These are phyloP conservation scores for Cyclotella sp. DNA, from an alignment of 108 stramenopile genomes.

Conservation along the genomic window DNA sequence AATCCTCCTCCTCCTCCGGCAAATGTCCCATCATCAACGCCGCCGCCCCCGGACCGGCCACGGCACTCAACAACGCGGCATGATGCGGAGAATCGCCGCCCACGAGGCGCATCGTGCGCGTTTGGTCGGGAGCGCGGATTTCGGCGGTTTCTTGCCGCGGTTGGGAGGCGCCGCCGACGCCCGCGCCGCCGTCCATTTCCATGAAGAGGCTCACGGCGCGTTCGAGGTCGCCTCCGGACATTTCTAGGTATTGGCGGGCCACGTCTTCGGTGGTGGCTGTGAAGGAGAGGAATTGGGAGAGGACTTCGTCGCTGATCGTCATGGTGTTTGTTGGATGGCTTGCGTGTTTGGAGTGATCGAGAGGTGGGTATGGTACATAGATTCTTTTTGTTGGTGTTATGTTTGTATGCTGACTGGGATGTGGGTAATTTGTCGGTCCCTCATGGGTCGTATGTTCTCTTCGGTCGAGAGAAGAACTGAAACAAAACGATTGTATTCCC, in stretches of 20 bases:
- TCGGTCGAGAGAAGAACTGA: too few relatives aligned
- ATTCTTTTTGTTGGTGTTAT: too few relatives aligned
- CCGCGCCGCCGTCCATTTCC: slow-evolving; percentile 65
- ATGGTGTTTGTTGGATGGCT: too few relatives aligned
- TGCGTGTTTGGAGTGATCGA: too few relatives aligned
- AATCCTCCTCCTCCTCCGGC: slow-evolving; percentile 19
- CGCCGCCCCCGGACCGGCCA: slow-evolving; percentile 33
- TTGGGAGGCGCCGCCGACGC: not conserved
- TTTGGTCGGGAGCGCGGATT: slow-evolving; percentile 88
- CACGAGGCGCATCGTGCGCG: slow-evolving; percentile 85
- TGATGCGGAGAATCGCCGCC: slow-evolving; percentile 47
- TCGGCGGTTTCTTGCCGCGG: not conserved
- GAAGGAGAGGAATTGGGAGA: slow-evolving; percentile 82
- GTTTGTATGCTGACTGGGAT: too few relatives aligned
- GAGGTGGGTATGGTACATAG: too few relatives aligned
- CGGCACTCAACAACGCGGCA: slow-evolving; percentile 42
- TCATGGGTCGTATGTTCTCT: too few relatives aligned
- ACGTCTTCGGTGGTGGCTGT: slow-evolving; percentile 66
- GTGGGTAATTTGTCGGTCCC: too few relatives aligned
- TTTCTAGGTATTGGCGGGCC: slow-evolving; percentile 82
- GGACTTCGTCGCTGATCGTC: slow-evolving; percentile 16
- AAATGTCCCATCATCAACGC: slow-evolving; percentile 39
- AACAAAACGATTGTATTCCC: too few relatives aligned
- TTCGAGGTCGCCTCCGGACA: slow-evolving; percentile 78
- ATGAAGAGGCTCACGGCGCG: slow-evolving; percentile 76